These are phyloP conservation scores for Pleodorina starrii DNA, from an alignment of 139 green algal genomes.

Conservation along the genomic window DNA sequence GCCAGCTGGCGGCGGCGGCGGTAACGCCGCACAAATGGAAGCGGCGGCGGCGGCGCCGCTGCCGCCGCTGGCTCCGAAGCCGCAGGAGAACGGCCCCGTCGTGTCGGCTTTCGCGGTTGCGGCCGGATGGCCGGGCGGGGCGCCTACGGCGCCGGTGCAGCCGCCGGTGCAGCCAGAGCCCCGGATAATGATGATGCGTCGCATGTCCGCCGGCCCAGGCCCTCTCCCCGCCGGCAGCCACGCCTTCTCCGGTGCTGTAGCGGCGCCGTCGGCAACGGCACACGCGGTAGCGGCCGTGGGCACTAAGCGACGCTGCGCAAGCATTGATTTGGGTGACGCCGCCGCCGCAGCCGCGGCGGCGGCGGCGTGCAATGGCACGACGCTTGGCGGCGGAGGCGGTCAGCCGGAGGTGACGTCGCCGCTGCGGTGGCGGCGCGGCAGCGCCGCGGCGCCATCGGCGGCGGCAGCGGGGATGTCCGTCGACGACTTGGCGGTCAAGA, in stretches of 20 bases:
- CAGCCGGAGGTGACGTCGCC: conserved; percentile 41
- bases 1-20: background rate
- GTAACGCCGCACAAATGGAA: background rate
- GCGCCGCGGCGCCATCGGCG: background rate
- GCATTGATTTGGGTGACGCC: background rate
- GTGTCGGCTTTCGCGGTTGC: background rate
- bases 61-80: background rate
- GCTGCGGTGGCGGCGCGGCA: background rate
- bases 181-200: background rate
- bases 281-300: background rate
- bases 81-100: too few species aligned
- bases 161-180: background rate
- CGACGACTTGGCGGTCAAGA: background rate
- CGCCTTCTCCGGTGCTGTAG: background rate
- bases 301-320: conserved; percentile 16
- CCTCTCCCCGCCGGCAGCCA: background rate
- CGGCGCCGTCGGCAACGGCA: background rate
- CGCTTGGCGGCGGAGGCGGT: background rate
- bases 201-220: background rate
- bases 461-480: background rate
- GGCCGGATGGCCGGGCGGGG: background rate
- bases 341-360: background rate
- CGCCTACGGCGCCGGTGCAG: background rate
- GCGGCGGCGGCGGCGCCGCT: background rate
- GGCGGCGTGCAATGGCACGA: background rate